Evolutionary conservation across 2,329 filamentous ascomycete genomes (phyloP), one percentile per base, ranked within the genome.

Genomic region (Nectriaceae sp.): DNA sequence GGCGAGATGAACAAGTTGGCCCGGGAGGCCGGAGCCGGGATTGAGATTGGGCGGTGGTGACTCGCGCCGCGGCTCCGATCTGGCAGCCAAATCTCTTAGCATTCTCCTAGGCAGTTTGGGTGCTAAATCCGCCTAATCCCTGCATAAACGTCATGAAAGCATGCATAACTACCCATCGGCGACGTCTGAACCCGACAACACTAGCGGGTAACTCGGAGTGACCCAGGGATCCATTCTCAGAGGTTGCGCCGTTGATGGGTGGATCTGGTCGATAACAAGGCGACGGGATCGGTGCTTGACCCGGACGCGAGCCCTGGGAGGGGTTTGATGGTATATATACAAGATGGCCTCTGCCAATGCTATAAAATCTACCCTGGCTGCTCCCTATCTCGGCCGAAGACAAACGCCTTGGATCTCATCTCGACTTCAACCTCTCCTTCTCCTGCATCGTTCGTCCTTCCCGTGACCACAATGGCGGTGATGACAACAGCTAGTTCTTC

Each of bases 401-500:
- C 39, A 37, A 21, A 11, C 40, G 29, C 42, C 33, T 31, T 4
- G 11, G 40, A 48, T 37, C 21, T 11, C 35, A 35, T 19, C 38
- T 44, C 22, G 41, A 49, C 37, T 37, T 10, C 26, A 16, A 43
- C 36, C 21, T 6, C 38, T 11, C 29, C 4, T 33, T 42, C 42
- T 20, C n/a, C 21, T 35, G 21, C 26, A 45, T 21, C 35, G 21
- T 39, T 26, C 37, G 10, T 29, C 26, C 47, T 22, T 26, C 24
- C 19, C 21, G 40, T 24, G 36, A 56, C 49, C 36, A 38, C 41
- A 18, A 54, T 53, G 46, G 41, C 21, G 65, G 29, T 40, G 11
- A n/a, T n/a, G n/a, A n/a, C n/a, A n/a, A n/a, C n/a, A n/a, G 46
- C 42, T 29, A 60, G 56, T 8, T 55, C 52, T 8, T 60, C 54